These are phyloP conservation scores for Phaseolus lunatus DNA, from an alignment of 306 rosid species.

Conservation along the genomic window DNA sequence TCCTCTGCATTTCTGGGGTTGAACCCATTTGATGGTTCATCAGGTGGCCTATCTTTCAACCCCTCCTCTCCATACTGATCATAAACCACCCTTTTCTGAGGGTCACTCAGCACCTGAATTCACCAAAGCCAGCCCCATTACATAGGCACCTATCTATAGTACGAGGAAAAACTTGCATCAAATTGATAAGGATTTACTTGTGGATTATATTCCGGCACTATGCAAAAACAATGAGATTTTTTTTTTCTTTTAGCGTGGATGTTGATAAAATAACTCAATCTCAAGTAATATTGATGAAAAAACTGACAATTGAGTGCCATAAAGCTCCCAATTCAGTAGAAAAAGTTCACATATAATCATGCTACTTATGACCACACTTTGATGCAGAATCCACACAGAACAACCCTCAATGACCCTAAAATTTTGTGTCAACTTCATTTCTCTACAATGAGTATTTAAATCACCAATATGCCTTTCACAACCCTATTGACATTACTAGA, in stretches of 20 bases:
- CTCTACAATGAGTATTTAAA: not conserved
- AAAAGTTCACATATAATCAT: not conserved
- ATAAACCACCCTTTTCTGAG: conserved; percentile 72
- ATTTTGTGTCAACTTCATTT: not conserved
- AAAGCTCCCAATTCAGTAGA: not conserved
- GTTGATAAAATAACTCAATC: not conserved
- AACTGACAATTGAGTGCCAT: not conserved
- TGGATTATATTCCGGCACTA: too few species aligned
- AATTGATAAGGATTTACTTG: not conserved
- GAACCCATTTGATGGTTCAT: conserved; percentile 68
- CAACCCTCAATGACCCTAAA: not conserved
- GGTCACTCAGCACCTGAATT: conserved; percentile 88
- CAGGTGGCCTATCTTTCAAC: conserved; percentile 80
- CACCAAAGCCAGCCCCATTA: conserved; percentile 25
- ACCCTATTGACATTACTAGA: conserved; percentile 1
- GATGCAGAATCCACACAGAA: conserved; percentile 6
- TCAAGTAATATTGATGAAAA: not conserved
- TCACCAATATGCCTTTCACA: not conserved
- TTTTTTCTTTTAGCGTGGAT: too few species aligned
- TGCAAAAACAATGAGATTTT: too few species aligned
- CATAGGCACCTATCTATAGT: not conserved
- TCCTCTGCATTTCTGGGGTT: conserved; percentile 95
- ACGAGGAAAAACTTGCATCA: not conserved
- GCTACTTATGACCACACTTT: conserved; percentile 10
- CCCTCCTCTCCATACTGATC: conserved; percentile 97